Percentiles rank a stretch among this genome's conserved stretches.
phyloP scores from a whole-genome alignment of 1,139 yeast species.

The Yamadazyma atlantica region DNA sequence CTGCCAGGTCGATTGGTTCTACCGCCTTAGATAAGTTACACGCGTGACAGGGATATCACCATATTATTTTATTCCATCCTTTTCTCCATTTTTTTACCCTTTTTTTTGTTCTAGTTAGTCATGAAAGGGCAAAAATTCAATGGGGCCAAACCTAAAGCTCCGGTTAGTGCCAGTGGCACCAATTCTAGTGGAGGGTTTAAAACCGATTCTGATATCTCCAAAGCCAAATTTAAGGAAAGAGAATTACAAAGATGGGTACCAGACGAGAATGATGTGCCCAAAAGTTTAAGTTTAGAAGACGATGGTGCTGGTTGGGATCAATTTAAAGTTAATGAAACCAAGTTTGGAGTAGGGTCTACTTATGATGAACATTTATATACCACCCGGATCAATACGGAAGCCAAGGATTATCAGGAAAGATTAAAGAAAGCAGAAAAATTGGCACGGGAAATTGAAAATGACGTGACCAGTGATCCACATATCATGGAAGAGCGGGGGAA shows the following conservation, averaged over 20 bases:
- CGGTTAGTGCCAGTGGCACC: too few relatives aligned
- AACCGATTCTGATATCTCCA: constrained; percentile 83
- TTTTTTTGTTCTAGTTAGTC: too few relatives aligned
- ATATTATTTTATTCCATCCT: too few relatives aligned
- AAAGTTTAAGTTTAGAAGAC: constrained; percentile 46
- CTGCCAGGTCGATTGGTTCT: too few relatives aligned
- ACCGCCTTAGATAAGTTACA: too few relatives aligned
- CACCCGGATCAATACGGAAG: constrained; percentile 71
- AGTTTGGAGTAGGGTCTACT: constrained; percentile 84
- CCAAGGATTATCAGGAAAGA: constrained; percentile 70
- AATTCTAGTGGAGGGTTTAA: constrained; percentile 43
- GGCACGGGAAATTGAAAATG: constrained; percentile 80
- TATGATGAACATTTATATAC: constrained; percentile 91
- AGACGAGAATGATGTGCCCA: constrained; percentile 40
- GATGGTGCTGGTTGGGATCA: constrained; percentile 75
- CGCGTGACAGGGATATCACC: too few relatives aligned
- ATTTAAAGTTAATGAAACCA: constrained; percentile 82
- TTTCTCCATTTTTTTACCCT: too few relatives aligned
- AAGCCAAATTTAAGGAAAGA: constrained; percentile 48
- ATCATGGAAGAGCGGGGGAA: constrained; percentile 89
- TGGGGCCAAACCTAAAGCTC: background rate
- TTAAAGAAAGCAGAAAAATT: constrained; percentile 71
- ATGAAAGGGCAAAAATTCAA: constrained; percentile 6
- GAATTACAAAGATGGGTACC: constrained; percentile 89
- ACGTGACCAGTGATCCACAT: constrained; percentile 70